A percentile compares a stretch with the other conserved stretches of the same genome.
These are phyloP conservation scores for Neofusicoccum laricinum DNA, from an alignment of 2,329 filamentous ascomycete species.

Conservation along the genomic window DNA sequence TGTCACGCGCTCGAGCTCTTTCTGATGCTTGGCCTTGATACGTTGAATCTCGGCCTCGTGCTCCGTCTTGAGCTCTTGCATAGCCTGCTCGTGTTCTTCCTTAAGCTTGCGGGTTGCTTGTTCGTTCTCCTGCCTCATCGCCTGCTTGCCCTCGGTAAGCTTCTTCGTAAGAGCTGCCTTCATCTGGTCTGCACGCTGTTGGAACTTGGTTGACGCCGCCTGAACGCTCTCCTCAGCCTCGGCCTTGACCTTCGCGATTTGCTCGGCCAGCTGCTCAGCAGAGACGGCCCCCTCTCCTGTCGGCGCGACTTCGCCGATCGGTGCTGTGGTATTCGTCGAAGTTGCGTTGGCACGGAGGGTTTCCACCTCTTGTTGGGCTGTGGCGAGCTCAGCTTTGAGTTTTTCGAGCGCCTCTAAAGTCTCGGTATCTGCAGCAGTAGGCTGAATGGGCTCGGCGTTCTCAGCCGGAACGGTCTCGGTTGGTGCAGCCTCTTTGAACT, in stretches of 20 bases:
- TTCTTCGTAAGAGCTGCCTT: conserved; percentile 66
- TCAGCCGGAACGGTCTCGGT: not conserved
- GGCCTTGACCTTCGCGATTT: conserved; percentile 36
- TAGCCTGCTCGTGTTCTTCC: conserved; percentile 44
- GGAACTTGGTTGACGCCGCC: conserved; percentile 65
- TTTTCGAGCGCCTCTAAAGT: conserved; percentile 26
- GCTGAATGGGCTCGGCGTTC: conserved; percentile 1
- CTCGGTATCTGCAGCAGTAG: not conserved
- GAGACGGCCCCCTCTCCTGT: conserved; percentile 25
- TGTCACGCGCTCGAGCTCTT: conserved; percentile 34
- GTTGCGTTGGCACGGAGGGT: conserved; percentile 38
- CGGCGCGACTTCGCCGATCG: not conserved
- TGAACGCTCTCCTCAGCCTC: conserved; percentile 45
- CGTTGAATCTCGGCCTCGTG: conserved; percentile 31
- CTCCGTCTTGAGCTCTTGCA: conserved; percentile 26
- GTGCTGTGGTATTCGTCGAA: conserved; percentile 18
- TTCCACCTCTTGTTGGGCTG: conserved; percentile 46
- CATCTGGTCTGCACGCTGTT: conserved; percentile 67
- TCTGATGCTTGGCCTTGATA: conserved; percentile 33
- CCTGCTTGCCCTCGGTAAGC: conserved; percentile 53
- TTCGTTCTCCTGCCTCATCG: conserved; percentile 40
- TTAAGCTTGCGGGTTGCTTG: conserved; percentile 35
- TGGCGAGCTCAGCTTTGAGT: conserved; percentile 40
- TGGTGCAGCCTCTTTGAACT: conserved; percentile 22
- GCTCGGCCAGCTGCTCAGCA: conserved; percentile 48